phyloP scores from a whole-genome alignment of 345 rosid genomes.

The Passiflora organensis region DNA sequence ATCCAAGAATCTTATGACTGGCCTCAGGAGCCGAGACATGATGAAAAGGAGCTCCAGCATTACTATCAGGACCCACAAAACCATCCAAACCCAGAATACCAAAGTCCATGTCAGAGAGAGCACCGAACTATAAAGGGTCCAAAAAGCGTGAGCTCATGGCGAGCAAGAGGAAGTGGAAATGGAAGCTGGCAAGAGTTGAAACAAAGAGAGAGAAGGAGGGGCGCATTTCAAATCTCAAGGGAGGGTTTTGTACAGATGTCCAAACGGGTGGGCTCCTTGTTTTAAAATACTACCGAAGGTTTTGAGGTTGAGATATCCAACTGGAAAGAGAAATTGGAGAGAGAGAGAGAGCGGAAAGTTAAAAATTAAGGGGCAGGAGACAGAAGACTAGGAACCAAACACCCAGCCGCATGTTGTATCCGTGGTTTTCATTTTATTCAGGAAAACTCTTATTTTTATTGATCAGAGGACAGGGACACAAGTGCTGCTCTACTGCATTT shows the following conservation, averaged over 20 bases:
- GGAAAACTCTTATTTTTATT: no score
- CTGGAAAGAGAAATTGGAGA: conserved; percentile 7
- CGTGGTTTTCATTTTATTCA: no score
- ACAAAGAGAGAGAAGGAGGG: conserved; percentile 9
- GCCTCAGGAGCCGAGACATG: conserved; percentile 21
- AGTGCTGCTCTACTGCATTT: no score
- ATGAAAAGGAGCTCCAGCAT: conserved; percentile 22
- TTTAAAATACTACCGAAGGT: neutral
- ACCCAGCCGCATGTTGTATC: neutral
- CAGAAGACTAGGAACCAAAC: neutral
- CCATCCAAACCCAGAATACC: conserved; percentile 46
- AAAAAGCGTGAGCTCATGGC: conserved; percentile 32
- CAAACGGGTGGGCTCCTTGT: neutral
- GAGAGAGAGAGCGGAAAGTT: conserved; percentile 6
- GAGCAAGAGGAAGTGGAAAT: conserved; percentile 23
- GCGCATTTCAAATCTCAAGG: conserved; percentile 22
- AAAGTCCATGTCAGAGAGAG: conserved; percentile 38
- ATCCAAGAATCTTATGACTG: conserved; percentile 26
- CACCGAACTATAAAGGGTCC: conserved; percentile 24
- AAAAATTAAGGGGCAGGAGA: conserved; percentile 1
- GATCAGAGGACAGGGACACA: no score
- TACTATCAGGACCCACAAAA: conserved; percentile 30
- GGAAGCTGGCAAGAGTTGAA: conserved; percentile 14
- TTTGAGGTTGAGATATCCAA: conserved; percentile 10
- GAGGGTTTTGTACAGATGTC: conserved; percentile 5